These are phyloP conservation scores for Serendipita indica DNA, from an alignment of 768 basidiomycete species.

Conservation along the genomic window DNA sequence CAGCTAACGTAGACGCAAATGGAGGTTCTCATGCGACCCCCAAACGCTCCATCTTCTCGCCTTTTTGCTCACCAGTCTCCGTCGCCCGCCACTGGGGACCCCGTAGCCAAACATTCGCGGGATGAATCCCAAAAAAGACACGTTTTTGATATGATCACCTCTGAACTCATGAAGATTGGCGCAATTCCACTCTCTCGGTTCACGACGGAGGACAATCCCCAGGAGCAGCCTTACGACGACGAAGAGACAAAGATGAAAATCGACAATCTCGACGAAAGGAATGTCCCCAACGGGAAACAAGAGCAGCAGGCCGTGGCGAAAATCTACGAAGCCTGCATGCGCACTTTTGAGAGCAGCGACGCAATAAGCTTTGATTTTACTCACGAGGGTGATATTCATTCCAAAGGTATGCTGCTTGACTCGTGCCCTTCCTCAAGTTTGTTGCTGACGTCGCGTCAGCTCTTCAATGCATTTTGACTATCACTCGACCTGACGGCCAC, in stretches of 20 bases:
- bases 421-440: background rate
- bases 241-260: background rate
- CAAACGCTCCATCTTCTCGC: no score
- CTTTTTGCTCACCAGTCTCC: no score
- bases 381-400: background rate
- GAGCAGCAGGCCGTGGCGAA: background rate
- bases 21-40: no score
- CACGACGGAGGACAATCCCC: background rate
- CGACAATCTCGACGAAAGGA: background rate
- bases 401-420: no score
- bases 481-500: conserved; percentile 39
- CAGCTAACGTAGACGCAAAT: no score
- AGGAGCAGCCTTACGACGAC: background rate
- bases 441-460: background rate
- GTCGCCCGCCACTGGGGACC: no score
- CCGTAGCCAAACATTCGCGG: no score
- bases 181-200: background rate
- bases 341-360: background rate
- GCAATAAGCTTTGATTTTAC: background rate
- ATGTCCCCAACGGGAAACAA: background rate
- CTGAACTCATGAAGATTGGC: background rate
- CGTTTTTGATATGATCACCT: background rate
- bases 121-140: background rate
- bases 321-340: background rate
- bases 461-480: conserved; percentile 39